Percentiles rank a stretch among this genome's conserved stretches.
Conservation (phyloP, 2,329 filamentous ascomycete genomes). For the Stagonosporopsis chrysanthemi region DNA sequence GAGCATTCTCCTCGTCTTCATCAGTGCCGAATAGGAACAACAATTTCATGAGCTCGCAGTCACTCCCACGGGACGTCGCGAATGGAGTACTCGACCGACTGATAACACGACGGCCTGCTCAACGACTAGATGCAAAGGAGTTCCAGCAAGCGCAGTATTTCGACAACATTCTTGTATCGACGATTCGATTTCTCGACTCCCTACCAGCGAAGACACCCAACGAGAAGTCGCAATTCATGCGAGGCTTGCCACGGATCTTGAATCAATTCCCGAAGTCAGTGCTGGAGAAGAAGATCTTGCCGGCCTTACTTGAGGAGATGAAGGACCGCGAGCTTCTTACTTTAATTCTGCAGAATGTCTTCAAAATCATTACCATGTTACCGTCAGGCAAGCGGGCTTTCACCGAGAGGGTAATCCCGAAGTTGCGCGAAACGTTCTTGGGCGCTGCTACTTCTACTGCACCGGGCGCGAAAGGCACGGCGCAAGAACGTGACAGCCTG, state of each 20-base stretch:
- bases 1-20: slow-evolving; percentile 79
- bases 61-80: slow-evolving; percentile 80
- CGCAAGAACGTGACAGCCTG: slow-evolving; percentile 77
- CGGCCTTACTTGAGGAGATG: slow-evolving; percentile 87
- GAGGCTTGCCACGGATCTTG: slow-evolving; percentile 84
- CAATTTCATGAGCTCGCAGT: slow-evolving; percentile 80
- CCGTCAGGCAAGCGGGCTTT: slow-evolving; percentile 78
- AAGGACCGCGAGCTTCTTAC: slow-evolving; percentile 90
- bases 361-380: slow-evolving; percentile 83
- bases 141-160: slow-evolving; percentile 97
- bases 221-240: slow-evolving; percentile 91
- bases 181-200: slow-evolving; percentile 90
- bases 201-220: slow-evolving; percentile 90
- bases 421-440: slow-evolving; percentile 82
- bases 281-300: slow-evolving; percentile 91
- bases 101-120: slow-evolving; percentile 85
- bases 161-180: slow-evolving; percentile 94
- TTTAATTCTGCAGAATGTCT: slow-evolving; percentile 87
- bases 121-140: slow-evolving; percentile 84
- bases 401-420: slow-evolving; percentile 84
- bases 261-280: slow-evolving; percentile 93
- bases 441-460: slow-evolving; percentile 59
- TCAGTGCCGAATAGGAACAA: slow-evolving; percentile 81
- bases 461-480: slow-evolving; percentile 51
- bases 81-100: slow-evolving; percentile 80